Percentiles rank a stretch among this genome's conserved stretches.
phyloP scores from a whole-genome alignment of 306 rosid genomes.

The Pterocarpus macrocarpus region DNA sequence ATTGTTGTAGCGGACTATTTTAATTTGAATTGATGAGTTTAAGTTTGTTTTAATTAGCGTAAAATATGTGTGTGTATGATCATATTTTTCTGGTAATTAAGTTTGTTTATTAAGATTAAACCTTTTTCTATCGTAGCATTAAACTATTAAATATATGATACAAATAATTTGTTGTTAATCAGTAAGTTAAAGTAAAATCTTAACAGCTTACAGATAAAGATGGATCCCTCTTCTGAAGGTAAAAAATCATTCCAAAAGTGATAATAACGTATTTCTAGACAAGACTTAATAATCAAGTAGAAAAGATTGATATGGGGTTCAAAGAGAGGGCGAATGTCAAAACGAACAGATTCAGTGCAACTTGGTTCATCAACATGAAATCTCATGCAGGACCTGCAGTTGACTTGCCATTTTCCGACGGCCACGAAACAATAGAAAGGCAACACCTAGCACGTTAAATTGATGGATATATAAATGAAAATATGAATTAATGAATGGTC shows the following conservation, averaged over 20 bases:
- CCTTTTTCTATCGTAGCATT: too few species aligned
- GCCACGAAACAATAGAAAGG: conserved; percentile 1
- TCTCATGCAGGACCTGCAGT: conserved; percentile 11
- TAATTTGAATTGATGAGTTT: too few species aligned
- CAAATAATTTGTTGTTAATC: too few species aligned
- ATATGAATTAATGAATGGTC: conserved; percentile 41
- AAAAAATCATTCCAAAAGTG: not conserved
- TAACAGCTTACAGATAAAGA: not conserved
- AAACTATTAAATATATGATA: too few species aligned
- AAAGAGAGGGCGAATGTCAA: conserved; percentile 41
- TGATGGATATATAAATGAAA: conserved; percentile 13
- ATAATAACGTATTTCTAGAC: not conserved
- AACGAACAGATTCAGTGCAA: conserved; percentile 58
- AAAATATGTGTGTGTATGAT: too few species aligned
- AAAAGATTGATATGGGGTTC: not conserved
- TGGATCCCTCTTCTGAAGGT: not conserved
- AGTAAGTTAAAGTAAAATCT: not conserved
- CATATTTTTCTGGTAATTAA: too few species aligned
- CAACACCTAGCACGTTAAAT: conserved; percentile 25
- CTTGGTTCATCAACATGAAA: conserved; percentile 47
- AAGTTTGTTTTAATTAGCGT: too few species aligned
- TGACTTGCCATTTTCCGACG: conserved; percentile 45
- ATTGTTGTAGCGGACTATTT: too few species aligned
- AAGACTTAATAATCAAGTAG: conserved; percentile 25
- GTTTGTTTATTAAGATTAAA: too few species aligned